These are phyloP conservation scores for Penicillium paxilli DNA, from an alignment of 495 filamentous ascomycete species.

Conservation along the genomic window DNA sequence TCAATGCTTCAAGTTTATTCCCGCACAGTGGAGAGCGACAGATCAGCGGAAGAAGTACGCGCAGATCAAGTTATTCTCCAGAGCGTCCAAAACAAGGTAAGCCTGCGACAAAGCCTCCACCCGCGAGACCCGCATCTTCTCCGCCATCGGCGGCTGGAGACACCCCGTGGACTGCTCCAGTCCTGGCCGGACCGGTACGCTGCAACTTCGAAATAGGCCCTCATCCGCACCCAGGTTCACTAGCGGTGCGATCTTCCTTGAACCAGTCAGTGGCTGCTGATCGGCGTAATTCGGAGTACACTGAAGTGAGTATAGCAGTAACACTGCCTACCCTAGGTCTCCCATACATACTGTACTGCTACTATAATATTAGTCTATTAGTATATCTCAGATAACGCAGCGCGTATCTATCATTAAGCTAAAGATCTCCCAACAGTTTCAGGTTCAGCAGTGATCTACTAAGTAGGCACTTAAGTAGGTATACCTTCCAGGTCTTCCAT, in stretches of 20 bases:
- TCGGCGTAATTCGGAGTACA: conserved; percentile 18
- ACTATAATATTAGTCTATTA: no score
- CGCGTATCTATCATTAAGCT: no score
- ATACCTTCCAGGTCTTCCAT: not conserved
- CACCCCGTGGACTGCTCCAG: conserved; percentile 8
- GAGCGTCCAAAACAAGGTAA: conserved; percentile 4
- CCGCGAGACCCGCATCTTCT: conserved; percentile 14
- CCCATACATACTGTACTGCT: no score
- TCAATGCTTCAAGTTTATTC: conserved; percentile 4
- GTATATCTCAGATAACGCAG: no score
- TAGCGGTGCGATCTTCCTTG: conserved; percentile 13
- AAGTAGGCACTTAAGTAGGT: no score
- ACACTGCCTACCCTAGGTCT: no score
- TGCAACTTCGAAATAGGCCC: not conserved
- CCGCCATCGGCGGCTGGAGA: conserved; percentile 18
- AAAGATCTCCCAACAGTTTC: not conserved
- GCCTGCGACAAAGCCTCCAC: conserved; percentile 17
- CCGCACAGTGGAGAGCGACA: not conserved
- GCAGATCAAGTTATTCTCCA: conserved; percentile 5
- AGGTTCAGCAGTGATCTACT: not conserved
- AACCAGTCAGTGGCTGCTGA: not conserved
- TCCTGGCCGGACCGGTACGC: conserved; percentile 2
- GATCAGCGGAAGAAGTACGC: not conserved
- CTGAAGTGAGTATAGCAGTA: no score
- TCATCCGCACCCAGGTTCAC: conserved; percentile 1